A percentile compares a stretch with the other conserved stretches of the same genome.
Conservation (phyloP, 2,329 filamentous ascomycete species). For the Fusarium tricinctum region DNA sequence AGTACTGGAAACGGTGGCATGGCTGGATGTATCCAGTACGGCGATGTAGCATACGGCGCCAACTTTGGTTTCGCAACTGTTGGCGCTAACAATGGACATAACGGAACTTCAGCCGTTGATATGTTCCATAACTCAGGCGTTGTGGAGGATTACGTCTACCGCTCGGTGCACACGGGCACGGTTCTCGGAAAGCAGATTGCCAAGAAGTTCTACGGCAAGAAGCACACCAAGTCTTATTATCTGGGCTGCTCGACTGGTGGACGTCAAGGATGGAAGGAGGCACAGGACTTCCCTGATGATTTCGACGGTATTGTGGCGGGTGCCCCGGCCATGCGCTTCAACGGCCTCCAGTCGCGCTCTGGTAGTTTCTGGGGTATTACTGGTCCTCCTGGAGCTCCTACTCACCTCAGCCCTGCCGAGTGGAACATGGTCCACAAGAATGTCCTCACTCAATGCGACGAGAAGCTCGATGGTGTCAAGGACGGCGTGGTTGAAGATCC, state of each 20-base stretch:
- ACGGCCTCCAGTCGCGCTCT: slow-evolving; percentile 33
- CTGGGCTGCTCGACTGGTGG: slow-evolving; percentile 72
- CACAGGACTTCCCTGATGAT: slow-evolving; percentile 67
- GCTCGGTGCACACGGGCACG: slow-evolving; percentile 36
- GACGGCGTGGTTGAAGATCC: slow-evolving; percentile 66
- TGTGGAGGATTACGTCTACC: slow-evolving; percentile 39
- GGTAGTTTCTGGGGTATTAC: slow-evolving; percentile 33
- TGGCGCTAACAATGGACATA: slow-evolving; percentile 61
- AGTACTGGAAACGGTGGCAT: slow-evolving; percentile 65
- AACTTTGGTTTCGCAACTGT: slow-evolving; percentile 61
- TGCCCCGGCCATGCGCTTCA: slow-evolving; percentile 63
- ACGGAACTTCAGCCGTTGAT: slow-evolving; percentile 26
- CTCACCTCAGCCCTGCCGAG: slow-evolving; percentile 42
- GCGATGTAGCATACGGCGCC: slow-evolving; percentile 55
- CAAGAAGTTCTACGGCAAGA: slow-evolving; percentile 59
- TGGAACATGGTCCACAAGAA: slow-evolving; percentile 61
- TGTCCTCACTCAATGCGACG: slow-evolving; percentile 65
- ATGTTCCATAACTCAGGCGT: slow-evolving; percentile 31
- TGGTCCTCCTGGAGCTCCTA: slow-evolving; percentile 5
- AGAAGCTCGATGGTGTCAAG: slow-evolving; percentile 60
- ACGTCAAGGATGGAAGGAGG: slow-evolving; percentile 68
- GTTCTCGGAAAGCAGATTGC: slow-evolving; percentile 34
- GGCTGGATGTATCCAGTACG: slow-evolving; percentile 61
- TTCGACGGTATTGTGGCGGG: slow-evolving; percentile 66
- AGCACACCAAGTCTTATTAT: slow-evolving; percentile 65